Evolutionary conservation across 352 stramenopile genomes (phyloP).

Genomic region (Globisporangium paddicum): DNA sequence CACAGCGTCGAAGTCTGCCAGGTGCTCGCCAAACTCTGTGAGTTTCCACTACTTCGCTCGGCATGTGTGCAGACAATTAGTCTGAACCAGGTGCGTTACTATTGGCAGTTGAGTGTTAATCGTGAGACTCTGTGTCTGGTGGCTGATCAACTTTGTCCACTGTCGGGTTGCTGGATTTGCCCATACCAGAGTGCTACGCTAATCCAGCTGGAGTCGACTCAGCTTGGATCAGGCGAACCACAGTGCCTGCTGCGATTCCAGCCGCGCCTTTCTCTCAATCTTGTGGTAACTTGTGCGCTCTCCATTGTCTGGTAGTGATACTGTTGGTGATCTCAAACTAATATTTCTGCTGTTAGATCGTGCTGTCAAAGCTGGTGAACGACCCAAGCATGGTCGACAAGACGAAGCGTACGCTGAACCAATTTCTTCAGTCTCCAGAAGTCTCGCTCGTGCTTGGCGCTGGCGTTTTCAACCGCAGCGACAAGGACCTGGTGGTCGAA

Average conservation of each 20-base stretch:
- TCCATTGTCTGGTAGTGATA: neutral
- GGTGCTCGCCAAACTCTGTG: slow-evolving; percentile 53
- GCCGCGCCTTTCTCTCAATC: slow-evolving; percentile 59
- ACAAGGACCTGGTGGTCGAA: slow-evolving; percentile 69
- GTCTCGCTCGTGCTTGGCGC: slow-evolving; percentile 53
- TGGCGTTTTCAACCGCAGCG: slow-evolving; percentile 50
- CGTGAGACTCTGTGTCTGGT: neutral
- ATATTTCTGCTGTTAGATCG: slow-evolving; percentile 27
- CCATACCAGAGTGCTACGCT: slow-evolving; percentile 45
- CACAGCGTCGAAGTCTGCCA: slow-evolving; percentile 57
- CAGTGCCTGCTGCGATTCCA: slow-evolving; percentile 51
- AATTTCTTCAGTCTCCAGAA: slow-evolving; percentile 72
- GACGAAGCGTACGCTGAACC: slow-evolving; percentile 55
- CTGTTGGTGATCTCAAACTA: neutral
- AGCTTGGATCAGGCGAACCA: slow-evolving; percentile 43
- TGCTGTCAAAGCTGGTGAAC: slow-evolving; percentile 46
- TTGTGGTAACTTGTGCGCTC: slow-evolving; percentile 43
- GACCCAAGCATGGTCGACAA: slow-evolving; percentile 57
- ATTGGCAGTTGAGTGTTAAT: neutral
- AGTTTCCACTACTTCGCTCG: slow-evolving; percentile 37
- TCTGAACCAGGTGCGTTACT: slow-evolving; percentile 58
- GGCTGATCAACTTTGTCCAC: neutral
- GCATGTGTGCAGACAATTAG: slow-evolving; percentile 57
- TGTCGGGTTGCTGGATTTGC: neutral
- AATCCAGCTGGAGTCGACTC: slow-evolving; percentile 60